These are phyloP conservation scores for Lactifluus echinatus DNA, from an alignment of 768 basidiomycete genomes.

Conservation along the genomic window DNA sequence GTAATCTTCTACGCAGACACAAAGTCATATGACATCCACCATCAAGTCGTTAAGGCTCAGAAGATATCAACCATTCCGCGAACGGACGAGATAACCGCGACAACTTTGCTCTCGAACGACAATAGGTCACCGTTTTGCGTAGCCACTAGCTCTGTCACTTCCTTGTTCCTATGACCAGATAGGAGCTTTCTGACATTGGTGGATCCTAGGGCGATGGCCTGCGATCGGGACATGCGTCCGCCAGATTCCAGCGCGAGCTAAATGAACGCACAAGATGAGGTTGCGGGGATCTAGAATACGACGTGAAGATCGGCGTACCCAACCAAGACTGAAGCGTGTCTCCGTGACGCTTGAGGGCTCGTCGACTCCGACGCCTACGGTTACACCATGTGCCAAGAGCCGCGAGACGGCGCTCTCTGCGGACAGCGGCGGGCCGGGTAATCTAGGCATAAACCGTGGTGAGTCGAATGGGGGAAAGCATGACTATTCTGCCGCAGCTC, in stretches of 20 bases:
- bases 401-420: constrained; percentile 42
- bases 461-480: no score
- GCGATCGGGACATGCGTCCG: constrained; percentile 27
- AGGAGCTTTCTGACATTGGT: constrained; percentile 24
- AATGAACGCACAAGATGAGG: background rate
- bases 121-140: constrained; percentile 27
- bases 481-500: background rate
- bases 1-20: background rate
- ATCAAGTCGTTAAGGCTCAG: constrained; percentile 11
- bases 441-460: constrained; percentile 27
- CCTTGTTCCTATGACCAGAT: constrained; percentile 23
- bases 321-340: constrained; percentile 31
- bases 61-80: constrained; percentile 26
- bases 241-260: constrained; percentile 34
- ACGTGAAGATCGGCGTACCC: constrained; percentile 24
- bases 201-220: constrained; percentile 31
- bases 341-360: constrained; percentile 27
- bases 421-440: constrained; percentile 63
- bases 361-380: constrained; percentile 46
- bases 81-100: constrained; percentile 25
- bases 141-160: constrained; percentile 33
- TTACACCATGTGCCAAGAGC: constrained; percentile 51
- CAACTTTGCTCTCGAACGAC: constrained; percentile 28
- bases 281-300: background rate
- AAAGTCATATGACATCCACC: background rate